A percentile compares a stretch with the other conserved stretches of the same genome.
Evolutionary conservation across 2,329 filamentous ascomycete species (phyloP).

Genomic region (Hyphodiscus sp.): DNA sequence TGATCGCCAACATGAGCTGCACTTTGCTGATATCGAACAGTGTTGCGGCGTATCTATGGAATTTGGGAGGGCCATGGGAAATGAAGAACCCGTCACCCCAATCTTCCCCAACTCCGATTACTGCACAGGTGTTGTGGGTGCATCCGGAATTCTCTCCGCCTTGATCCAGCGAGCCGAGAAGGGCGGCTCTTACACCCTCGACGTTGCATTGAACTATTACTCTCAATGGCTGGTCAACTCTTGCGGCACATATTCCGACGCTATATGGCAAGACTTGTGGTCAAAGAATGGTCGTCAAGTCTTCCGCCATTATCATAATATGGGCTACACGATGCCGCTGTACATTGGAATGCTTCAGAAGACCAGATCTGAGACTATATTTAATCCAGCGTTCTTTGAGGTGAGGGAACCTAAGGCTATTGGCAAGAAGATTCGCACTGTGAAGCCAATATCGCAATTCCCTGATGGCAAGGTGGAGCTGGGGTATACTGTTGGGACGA

Average conservation of each 20-base stretch:
- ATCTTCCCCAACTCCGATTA: conserved; percentile 40
- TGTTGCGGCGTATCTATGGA: conserved; percentile 39
- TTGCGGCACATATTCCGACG: conserved; percentile 34
- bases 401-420: conserved; percentile 32
- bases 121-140: conserved; percentile 38
- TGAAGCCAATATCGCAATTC: conserved; percentile 40
- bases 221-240: conserved; percentile 36
- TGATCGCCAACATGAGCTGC: too few species aligned
- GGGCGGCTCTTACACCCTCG: conserved; percentile 36
- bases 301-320: conserved; percentile 45
- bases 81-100: conserved; percentile 38
- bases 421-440: conserved; percentile 32
- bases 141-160: conserved; percentile 36
- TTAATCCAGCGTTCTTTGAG: conserved; percentile 45
- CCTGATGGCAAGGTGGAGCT: conserved; percentile 32
- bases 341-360: conserved; percentile 37
- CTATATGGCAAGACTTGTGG: conserved; percentile 44
- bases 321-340: conserved; percentile 36
- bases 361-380: conserved; percentile 30
- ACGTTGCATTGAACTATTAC: conserved; percentile 38
- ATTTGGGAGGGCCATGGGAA: conserved; percentile 41
- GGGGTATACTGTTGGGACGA: conserved; percentile 42
- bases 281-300: conserved; percentile 37
- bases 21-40: too few species aligned
- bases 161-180: conserved; percentile 33